These are phyloP conservation scores for Fusarium burgessii DNA, from an alignment of 2,329 filamentous ascomycete genomes.

Conservation along the genomic window DNA sequence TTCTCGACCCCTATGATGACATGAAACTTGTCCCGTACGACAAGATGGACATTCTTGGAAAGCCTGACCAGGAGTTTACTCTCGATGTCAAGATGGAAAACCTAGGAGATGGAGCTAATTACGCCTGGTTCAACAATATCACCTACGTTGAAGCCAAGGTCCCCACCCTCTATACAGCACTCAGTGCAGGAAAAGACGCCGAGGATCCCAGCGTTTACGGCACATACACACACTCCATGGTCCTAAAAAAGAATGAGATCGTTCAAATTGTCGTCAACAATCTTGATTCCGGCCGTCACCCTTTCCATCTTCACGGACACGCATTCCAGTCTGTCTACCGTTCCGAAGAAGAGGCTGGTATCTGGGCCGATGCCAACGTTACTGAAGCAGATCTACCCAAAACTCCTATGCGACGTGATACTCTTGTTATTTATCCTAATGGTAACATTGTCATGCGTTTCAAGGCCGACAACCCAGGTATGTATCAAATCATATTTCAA, in stretches of 20 bases:
- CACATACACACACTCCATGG: slow-evolving; percentile 71
- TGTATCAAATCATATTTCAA: slow-evolving; percentile 18
- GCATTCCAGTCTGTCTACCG: slow-evolving; percentile 77
- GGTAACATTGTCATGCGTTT: slow-evolving; percentile 79
- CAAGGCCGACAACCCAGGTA: slow-evolving; percentile 73
- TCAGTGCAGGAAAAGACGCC: slow-evolving; percentile 71
- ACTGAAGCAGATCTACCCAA: slow-evolving; percentile 61
- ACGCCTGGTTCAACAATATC: slow-evolving; percentile 80
- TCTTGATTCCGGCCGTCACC: slow-evolving; percentile 76
- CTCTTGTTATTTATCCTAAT: slow-evolving; percentile 71
- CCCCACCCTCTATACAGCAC: slow-evolving; percentile 81
- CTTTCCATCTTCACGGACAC: slow-evolving; percentile 84
- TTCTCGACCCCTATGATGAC: slow-evolving; percentile 79
- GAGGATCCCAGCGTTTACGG: slow-evolving; percentile 74
- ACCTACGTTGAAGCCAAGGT: slow-evolving; percentile 81
- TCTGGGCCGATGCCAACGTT: slow-evolving; percentile 59
- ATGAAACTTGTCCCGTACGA: slow-evolving; percentile 78
- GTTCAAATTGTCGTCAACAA: slow-evolving; percentile 83
- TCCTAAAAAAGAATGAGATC: slow-evolving; percentile 74
- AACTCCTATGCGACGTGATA: slow-evolving; percentile 76
- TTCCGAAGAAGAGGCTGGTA: slow-evolving; percentile 67
- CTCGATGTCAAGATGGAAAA: slow-evolving; percentile 74
- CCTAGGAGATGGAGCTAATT: slow-evolving; percentile 69
- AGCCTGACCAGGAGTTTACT: slow-evolving; percentile 72
- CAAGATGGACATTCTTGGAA: slow-evolving; percentile 67